Evolutionary conservation across 345 rosid species (phyloP).

Genomic region (Isatis tinctoria): DNA sequence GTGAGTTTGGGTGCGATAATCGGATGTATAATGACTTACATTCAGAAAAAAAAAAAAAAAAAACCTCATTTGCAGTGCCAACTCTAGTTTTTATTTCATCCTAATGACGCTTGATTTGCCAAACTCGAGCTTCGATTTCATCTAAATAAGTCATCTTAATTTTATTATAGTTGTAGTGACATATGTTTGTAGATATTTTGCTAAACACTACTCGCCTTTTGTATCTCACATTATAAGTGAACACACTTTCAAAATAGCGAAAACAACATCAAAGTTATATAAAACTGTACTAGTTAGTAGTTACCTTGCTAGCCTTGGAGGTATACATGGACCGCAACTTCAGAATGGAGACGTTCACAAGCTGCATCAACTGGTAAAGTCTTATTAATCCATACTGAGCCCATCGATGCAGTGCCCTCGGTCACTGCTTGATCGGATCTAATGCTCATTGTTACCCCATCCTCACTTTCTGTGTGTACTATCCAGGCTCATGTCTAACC

Average conservation of each 20-base stretch:
- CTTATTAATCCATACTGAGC: slow-evolving; percentile 61
- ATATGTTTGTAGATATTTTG: background rate
- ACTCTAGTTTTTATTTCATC: too few relatives aligned
- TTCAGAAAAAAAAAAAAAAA: too few relatives aligned
- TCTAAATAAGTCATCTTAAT: too few relatives aligned
- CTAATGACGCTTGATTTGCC: too few relatives aligned
- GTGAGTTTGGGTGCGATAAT: too few relatives aligned
- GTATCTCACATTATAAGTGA: background rate
- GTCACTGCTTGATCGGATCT: slow-evolving; percentile 50
- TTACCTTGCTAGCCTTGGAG: slow-evolving; percentile 63
- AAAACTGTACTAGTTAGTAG: too few relatives aligned
- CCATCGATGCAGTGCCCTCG: slow-evolving; percentile 69
- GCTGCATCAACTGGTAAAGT: slow-evolving; percentile 49
- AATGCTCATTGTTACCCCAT: slow-evolving; percentile 54
- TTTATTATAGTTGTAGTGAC: background rate
- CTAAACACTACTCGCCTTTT: background rate
- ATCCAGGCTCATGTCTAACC: slow-evolving; percentile 40
- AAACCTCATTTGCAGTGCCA: too few relatives aligned
- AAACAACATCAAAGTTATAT: background rate
- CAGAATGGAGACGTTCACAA: slow-evolving; percentile 54
- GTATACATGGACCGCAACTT: slow-evolving; percentile 60
- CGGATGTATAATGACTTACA: too few relatives aligned
- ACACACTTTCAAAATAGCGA: background rate
- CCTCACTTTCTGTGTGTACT: slow-evolving; percentile 32
- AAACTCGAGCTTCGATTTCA: too few relatives aligned